Percentiles rank a stretch among this genome's conserved stretches.
These are phyloP conservation scores for Fermentozyma sake DNA, from an alignment of 1,139 yeast genomes.

Conservation along the genomic window DNA sequence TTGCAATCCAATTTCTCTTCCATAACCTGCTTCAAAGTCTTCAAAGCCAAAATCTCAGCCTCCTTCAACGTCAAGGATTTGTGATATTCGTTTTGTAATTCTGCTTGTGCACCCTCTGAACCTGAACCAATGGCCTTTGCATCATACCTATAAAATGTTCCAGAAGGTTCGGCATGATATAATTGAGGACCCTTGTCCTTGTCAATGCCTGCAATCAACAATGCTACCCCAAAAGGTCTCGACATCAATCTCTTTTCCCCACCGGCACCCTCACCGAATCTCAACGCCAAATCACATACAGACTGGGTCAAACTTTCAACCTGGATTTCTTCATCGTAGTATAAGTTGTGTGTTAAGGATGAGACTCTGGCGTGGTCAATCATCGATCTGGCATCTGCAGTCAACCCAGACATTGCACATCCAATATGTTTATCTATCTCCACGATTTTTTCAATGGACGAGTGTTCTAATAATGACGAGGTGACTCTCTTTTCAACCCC, in stretches of 20 bases:
- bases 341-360: constrained; percentile 81
- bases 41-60: constrained; percentile 86
- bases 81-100: constrained; percentile 94
- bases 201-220: constrained; percentile 92
- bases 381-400: constrained; percentile 98
- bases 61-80: constrained; percentile 89
- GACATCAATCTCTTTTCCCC: constrained; percentile 98
- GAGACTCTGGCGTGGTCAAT: constrained; percentile 97
- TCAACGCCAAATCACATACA: constrained; percentile 92
- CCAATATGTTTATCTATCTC: constrained; percentile 95
- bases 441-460: constrained; percentile 92
- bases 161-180: constrained; percentile 98
- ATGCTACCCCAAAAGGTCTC: constrained; percentile 98
- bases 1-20: constrained; percentile 96
- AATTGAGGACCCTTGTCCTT: constrained; percentile 92
- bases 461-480: constrained; percentile 83
- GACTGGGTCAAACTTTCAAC: constrained; percentile 95
- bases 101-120: constrained; percentile 98
- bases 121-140: constrained; percentile 99
- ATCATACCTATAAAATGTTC: constrained; percentile 94
- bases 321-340: constrained; percentile 88
- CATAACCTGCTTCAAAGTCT: constrained; percentile 96
- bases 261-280: constrained; percentile 98
- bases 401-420: constrained; percentile 97
- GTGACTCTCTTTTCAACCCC: constrained; percentile 98